Evolutionary conservation across 768 basidiomycete genomes (phyloP).

Genomic region (Russula dissimulans): DNA sequence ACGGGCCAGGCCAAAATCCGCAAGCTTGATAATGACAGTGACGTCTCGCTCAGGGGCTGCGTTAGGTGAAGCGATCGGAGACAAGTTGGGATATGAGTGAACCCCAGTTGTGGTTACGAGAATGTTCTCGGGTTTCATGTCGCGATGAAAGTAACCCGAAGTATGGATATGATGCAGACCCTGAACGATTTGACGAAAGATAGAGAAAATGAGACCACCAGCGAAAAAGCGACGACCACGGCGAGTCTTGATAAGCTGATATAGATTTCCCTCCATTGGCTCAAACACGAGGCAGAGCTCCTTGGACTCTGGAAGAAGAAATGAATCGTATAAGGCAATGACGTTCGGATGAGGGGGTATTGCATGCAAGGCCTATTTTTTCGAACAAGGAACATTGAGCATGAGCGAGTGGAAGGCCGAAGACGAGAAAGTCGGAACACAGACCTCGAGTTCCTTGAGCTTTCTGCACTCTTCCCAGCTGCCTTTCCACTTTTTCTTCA

Average conservation of each 20-base stretch:
- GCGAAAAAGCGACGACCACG: slow-evolving; percentile 87
- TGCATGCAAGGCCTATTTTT: slow-evolving; percentile 73
- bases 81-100: slow-evolving; percentile 79
- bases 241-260: slow-evolving; percentile 96
- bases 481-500: slow-evolving; percentile 97
- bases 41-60: slow-evolving; percentile 84
- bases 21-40: slow-evolving; percentile 92
- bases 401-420: neutral
- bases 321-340: slow-evolving; percentile 98
- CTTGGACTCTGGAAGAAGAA: slow-evolving; percentile 86
- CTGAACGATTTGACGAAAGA: slow-evolving; percentile 84
- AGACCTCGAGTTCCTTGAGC: slow-evolving; percentile 89
- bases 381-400: neutral
- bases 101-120: slow-evolving; percentile 96
- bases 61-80: slow-evolving; percentile 54
- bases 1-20: slow-evolving; percentile 96
- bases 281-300: slow-evolving; percentile 99
- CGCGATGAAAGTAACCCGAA: slow-evolving; percentile 94
- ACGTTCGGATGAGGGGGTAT: slow-evolving; percentile 96
- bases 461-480: slow-evolving; percentile 97
- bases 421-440: slow-evolving; percentile 26
- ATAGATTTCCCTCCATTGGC: slow-evolving; percentile 99
- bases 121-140: slow-evolving; percentile 99
- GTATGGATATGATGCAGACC: slow-evolving; percentile 91
- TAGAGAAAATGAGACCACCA: slow-evolving; percentile 91